Conservation (phyloP, 208 protist genomes). For the Hexamita inflata region DNA sequence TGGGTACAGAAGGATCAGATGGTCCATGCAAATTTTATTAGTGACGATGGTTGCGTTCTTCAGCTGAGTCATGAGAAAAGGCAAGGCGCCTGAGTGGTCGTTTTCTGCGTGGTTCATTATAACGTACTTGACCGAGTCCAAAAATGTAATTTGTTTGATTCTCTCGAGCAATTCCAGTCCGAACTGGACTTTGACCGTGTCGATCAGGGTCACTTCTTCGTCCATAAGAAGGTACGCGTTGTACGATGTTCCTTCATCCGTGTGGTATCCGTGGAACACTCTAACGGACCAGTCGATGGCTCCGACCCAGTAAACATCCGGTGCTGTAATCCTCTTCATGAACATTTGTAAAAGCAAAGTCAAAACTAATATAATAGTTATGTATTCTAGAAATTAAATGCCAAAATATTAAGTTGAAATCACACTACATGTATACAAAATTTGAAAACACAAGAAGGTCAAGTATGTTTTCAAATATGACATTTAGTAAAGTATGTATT, state of each 20-base stretch:
- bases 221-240: constrained; percentile 14
- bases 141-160: neutral
- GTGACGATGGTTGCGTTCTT: neutral
- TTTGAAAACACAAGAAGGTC: too few species aligned
- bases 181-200: neutral
- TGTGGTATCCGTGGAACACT: constrained; percentile 19
- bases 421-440: too few species aligned
- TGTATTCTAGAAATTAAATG: too few species aligned
- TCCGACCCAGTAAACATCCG: constrained; percentile 21
- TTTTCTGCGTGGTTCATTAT: constrained; percentile 15
- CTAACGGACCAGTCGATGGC: constrained; percentile 10
- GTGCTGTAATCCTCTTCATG: too few species aligned
- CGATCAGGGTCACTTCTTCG: neutral
- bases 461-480: too few species aligned
- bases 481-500: too few species aligned
- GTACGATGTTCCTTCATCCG: constrained; percentile 19
- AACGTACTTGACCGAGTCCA: constrained; percentile 15
- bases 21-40: constrained; percentile 10
- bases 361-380: too few species aligned
- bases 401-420: too few species aligned
- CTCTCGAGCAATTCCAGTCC: neutral
- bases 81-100: neutral
- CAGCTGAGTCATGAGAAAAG: neutral
- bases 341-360: too few species aligned
- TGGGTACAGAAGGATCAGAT: constrained; percentile 10